Evolutionary conservation across 768 basidiomycete genomes (phyloP), one percentile per base, ranked within the genome.

Genomic region (Saitozyma sp.): DNA sequence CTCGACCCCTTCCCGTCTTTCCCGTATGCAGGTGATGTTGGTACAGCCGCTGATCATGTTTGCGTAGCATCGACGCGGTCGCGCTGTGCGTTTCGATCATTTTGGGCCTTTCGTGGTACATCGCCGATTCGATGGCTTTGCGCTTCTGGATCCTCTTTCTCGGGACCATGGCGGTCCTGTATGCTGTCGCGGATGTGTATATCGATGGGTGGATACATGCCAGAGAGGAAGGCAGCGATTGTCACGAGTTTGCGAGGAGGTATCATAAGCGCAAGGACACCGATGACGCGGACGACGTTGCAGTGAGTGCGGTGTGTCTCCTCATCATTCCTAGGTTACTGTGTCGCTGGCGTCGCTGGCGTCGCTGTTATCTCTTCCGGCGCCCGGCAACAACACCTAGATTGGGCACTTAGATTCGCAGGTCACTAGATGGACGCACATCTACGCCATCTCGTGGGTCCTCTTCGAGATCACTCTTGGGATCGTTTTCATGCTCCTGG

Each of bases 101-200:
- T 8, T 17, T 65, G 11, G 19, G 64, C 58, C 38, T 72, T 40
- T 58, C 62, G 6, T 71, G 73, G 70, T 59, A 61, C 20, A 55
- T 60, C 54, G 58, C 60, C 53, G 74, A 75, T 45, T 75, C 74
- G n/a, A 62, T 71, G 39, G 62, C 16, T 29, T 56, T 75, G 20
- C 69, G 74, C 17, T 75, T 68, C 57, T 50, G 70, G 37, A 69
- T 75, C 54, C 63, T 75, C 19, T 70, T 70, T 59, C 65, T 73
- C 43, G 74, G 74, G 8, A 45, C 62, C 17, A 61, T 73, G 49
- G 68, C 64, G 48, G 69, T 69, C 3, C 38, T 65, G 43, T 75
- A 75, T 42, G 71, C 74, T 7, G 57, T 68, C 7, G 68, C 67
- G 67, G 74, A 75, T 58, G 59, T 75, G 13, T 62, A 63, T 29